Conservation (phyloP, 2,329 filamentous ascomycete species). For the Trichoderma citrinoviride region DNA sequence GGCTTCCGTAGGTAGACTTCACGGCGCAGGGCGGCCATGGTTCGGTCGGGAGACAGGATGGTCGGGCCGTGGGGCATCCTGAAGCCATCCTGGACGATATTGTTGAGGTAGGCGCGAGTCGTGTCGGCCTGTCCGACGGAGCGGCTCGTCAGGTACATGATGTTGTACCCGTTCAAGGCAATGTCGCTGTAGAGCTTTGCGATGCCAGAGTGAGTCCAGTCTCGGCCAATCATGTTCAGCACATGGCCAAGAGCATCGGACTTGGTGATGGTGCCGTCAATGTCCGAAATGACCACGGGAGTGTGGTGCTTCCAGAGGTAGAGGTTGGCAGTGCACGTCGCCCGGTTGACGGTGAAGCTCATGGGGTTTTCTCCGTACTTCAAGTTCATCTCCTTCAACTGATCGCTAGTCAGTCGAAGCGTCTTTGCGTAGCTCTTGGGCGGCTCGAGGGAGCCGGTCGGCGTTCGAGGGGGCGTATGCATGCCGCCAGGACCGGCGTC, state of each 20-base stretch:
- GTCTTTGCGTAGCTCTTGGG: constrained; percentile 96
- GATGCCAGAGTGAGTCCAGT: constrained; percentile 96
- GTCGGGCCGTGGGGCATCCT: constrained; percentile 85
- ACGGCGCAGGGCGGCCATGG: constrained; percentile 85
- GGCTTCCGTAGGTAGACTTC: constrained; percentile 96
- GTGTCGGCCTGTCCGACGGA: constrained; percentile 91
- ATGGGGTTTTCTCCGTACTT: constrained; percentile 86
- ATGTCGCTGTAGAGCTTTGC: constrained; percentile 98
- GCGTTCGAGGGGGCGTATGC: constrained; percentile 66
- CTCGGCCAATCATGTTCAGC: constrained; percentile 91
- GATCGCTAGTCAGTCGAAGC: constrained; percentile 87
- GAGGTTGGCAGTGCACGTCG: constrained; percentile 88
- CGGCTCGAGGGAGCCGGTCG: constrained; percentile 63
- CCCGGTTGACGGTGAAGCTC: constrained; percentile 94
- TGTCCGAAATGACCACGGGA: constrained; percentile 96
- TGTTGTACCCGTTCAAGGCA: constrained; percentile 92
- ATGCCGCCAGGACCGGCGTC: constrained; percentile 55
- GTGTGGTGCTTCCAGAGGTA: constrained; percentile 90
- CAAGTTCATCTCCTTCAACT: constrained; percentile 80
- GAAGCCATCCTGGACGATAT: constrained; percentile 84
- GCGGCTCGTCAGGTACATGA: constrained; percentile 94
- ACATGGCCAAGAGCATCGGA: constrained; percentile 93
- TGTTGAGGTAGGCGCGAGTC: constrained; percentile 84
- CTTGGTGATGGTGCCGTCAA: constrained; percentile 98
- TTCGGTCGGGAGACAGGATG: constrained; percentile 91